Evolutionary conservation across 139 green algal species (phyloP).

Genomic region (Eudorina sp.): DNA sequence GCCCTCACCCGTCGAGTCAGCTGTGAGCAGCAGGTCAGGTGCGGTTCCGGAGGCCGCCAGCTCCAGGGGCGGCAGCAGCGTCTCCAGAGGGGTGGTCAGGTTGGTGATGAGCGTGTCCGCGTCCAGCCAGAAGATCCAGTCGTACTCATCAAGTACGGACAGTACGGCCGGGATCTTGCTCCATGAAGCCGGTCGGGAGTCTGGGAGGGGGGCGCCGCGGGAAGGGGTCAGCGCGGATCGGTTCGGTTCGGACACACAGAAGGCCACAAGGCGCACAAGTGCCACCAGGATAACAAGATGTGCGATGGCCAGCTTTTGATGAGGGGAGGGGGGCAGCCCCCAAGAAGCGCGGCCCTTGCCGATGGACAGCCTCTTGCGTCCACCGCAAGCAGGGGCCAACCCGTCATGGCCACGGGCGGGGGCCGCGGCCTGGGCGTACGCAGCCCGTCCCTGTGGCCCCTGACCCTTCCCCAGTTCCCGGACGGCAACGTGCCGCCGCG

Average conservation of each 20-base stretch:
- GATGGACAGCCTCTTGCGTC: too few relatives aligned
- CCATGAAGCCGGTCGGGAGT: constrained; percentile 56
- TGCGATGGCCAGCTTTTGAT: too few relatives aligned
- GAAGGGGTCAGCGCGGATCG: too few relatives aligned
- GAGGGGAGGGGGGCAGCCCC: too few relatives aligned
- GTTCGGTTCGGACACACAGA: too few relatives aligned
- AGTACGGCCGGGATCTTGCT: constrained; percentile 65
- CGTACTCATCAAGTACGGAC: constrained; percentile 40
- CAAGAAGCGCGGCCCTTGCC: too few relatives aligned
- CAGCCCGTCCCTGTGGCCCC: background rate
- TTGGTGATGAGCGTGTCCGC: constrained; percentile 64
- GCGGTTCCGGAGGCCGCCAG: background rate
- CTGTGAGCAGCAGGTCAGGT: constrained; percentile 8
- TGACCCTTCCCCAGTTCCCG: background rate
- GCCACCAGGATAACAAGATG: too few relatives aligned
- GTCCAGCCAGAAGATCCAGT: constrained; percentile 70
- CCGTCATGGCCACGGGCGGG: too few relatives aligned
- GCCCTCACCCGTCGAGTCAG: background rate
- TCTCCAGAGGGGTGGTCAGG: background rate
- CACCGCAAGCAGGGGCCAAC: too few relatives aligned
- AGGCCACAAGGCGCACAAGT: too few relatives aligned
- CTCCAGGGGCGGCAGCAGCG: background rate
- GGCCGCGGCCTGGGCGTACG: too few relatives aligned
- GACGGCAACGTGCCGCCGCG: too few relatives aligned
- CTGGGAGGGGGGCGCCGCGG: constrained; percentile 1